Base-by-base conservation (phyloP, 139 green algal genomes). In the Ettlia oleoabundans region DNA sequence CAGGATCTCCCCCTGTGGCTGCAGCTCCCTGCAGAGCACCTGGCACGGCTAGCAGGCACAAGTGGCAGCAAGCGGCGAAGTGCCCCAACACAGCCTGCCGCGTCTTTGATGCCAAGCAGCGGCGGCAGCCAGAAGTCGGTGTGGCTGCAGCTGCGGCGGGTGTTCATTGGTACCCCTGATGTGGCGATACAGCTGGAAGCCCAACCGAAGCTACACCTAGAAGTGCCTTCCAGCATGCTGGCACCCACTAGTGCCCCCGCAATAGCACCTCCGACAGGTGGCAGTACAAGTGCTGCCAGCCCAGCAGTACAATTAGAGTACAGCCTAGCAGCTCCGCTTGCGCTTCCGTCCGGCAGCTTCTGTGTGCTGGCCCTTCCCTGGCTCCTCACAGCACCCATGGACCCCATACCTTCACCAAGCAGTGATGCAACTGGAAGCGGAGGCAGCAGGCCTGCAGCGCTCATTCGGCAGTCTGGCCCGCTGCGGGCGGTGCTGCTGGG, bases 311-410 rank as follows among this genome's bases (percentile, higher is more conserved):
- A 53, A 24, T 53, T 80, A 10, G 10, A 18, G 32, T 80, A 80
- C 35, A 7, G 35, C 24, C 73, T 80, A 38, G 24, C 53, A 1
- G 53, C 52, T 24, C 73, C 53, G 28, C 33, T 80, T 51, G 22
- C 53, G 3, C 52, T 80, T 1, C 73, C 73, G 3, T 37, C 35
- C 4, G 73, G 22, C 35, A 69, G 53, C 73, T 68, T 80, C 35
- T 80, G 73, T 26, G 73, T 80, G 33, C 73, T 80, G 58, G 73
- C 73, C 52, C 53, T 80, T 51, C 73, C 73, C 35, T 80, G 73
- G 73, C 53, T 80, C 52, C 73, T 80, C 24, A 80, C 73, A 4
- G 53, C 73, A 6, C 73, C 73, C 33, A 68, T 68, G 73, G 37
- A 4, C 5, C 51, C 38, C 30, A 2, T 10, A n/a, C 42, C 18